Evolutionary conservation across 2,329 filamentous ascomycete genomes (phyloP), one percentile per base, ranked within the genome.

Genomic region (Colletotrichum acutatum): DNA sequence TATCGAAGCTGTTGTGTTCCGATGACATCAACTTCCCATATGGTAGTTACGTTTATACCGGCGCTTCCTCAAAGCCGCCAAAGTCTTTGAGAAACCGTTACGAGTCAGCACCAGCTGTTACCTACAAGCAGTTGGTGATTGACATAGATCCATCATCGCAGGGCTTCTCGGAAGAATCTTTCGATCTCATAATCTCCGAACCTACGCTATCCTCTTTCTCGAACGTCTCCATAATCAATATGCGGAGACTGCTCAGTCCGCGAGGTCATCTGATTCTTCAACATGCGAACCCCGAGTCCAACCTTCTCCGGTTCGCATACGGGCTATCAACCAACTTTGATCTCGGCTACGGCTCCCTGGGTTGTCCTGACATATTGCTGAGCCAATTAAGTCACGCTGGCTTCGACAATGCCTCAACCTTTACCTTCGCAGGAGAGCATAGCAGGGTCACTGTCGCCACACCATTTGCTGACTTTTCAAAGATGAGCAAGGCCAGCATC

Each of bases 41-140:
- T 5, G 53, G 57, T 22, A 53, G 63, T 1, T 82, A 82, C 63
- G 76, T 74, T 2, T 81, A 76, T 58, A 81, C 81, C 0, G 78
- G 80, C 16, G 68, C 78, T 56, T 77, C 76, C 5, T 30, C 76
- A 1, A 61, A 74, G 2, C 74, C 74, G 42, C 66, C 75, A 5
- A 64, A 69, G 56, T 67, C 16, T 7, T 56, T 73, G 1, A 6
- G 53, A 1, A 53, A 22, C 2, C n/a, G 37, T 2, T 19, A 63
- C 2, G 12, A 16, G n/a, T 46, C 49, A 7, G 11, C 32, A 5
- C 16, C 53, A 2, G 37, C 19, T 19, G 60, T 46, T 28, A 34
- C 26, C 2, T 58, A 66, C 61, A 58, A 30, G 16, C 28, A 61
- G 11, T 37, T 79, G 14, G 77, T 85, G 65, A 72, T 83, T 22